phyloP scores from a whole-genome alignment of 2,329 filamentous ascomycete genomes.

The Colletotrichum cordylinicola region DNA sequence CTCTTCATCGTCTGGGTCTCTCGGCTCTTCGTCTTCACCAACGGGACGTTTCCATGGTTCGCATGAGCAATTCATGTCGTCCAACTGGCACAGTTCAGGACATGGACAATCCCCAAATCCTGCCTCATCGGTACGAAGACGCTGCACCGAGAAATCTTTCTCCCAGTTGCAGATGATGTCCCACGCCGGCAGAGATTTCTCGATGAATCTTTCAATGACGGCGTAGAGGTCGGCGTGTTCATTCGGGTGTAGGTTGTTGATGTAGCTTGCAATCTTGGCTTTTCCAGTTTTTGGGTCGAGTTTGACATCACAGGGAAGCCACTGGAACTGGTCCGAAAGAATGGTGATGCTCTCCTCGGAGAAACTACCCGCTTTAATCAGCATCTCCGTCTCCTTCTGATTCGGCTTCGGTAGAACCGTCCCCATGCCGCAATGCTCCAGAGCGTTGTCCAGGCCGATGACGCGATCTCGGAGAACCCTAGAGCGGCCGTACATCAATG shows the following conservation, averaged over 20 bases:
- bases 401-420: slow-evolving; percentile 17
- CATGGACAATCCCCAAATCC: background rate
- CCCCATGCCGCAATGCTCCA: background rate
- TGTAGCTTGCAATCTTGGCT: slow-evolving; percentile 46
- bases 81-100: background rate
- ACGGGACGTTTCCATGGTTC: background rate
- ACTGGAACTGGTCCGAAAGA: background rate
- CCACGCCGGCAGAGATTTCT: slow-evolving; percentile 45
- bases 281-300: slow-evolving; percentile 34
- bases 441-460: slow-evolving; percentile 28
- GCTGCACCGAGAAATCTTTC: background rate
- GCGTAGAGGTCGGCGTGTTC: slow-evolving; percentile 34
- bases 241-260: slow-evolving; percentile 51
- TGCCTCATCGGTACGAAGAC: background rate
- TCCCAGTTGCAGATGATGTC: slow-evolving; percentile 25
- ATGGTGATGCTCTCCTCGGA: background rate
- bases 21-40: background rate
- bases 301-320: slow-evolving; percentile 35
- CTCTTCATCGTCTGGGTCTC: background rate
- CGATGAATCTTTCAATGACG: slow-evolving; percentile 40
- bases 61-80: background rate
- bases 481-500: background rate
- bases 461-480: slow-evolving; percentile 16
- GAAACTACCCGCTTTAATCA: background rate
- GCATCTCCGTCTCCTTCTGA: background rate